Evolutionary conservation across 1,284 basidiomycete genomes (phyloP).

Genomic region (Leccinum subspadiceum): DNA sequence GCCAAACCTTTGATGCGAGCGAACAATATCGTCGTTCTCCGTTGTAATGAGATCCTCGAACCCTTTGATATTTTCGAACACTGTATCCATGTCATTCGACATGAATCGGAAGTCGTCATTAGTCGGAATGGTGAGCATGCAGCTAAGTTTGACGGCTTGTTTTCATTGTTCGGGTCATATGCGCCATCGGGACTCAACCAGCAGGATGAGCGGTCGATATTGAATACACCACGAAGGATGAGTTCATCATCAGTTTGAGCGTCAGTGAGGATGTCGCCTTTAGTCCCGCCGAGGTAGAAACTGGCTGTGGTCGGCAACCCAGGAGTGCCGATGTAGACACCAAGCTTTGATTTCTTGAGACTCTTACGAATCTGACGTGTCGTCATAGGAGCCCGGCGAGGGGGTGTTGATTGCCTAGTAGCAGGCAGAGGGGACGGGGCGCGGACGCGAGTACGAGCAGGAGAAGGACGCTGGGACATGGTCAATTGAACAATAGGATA

Average conservation of each 20-base stretch:
- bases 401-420: background rate
- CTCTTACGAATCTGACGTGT: background rate
- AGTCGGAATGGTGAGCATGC: no score
- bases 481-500: no score
- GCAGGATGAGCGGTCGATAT: background rate
- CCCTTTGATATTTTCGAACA: background rate
- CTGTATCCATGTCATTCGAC: background rate
- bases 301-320: background rate
- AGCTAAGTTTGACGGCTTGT: background rate
- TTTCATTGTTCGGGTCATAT: background rate
- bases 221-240: background rate
- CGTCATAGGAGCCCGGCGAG: background rate
- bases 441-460: background rate
- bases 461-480: no score
- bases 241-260: background rate
- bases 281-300: background rate
- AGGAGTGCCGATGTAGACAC: background rate
- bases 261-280: background rate
- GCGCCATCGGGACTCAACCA: background rate
- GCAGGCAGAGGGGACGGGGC: background rate
- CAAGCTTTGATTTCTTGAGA: background rate
- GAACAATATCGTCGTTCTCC: background rate
- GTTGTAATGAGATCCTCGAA: background rate
- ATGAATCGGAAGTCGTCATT: background rate
- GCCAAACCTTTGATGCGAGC: background rate